Base-by-base conservation (phyloP, 257 asterid genomes). In the Thymus quinquecostatus region DNA sequence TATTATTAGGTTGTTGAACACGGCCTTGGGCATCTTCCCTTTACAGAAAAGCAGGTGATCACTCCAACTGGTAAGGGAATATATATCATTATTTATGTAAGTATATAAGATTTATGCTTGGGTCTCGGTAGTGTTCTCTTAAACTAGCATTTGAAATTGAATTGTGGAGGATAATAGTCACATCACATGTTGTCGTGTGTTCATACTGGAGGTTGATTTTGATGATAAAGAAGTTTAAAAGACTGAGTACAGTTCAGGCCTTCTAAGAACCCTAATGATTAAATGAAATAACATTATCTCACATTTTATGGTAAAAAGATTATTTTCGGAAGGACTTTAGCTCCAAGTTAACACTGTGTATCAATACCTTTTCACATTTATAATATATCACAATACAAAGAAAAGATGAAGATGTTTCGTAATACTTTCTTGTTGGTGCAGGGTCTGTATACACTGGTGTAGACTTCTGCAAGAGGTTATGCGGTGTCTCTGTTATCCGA, bases 1-100 rank as follows among this genome's bases (percentile, higher is more conserved):
- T 59, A 57, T 57, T 81, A 57, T 57, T 81, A 95, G 99, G 99
- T 95, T 74, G 99, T 95, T 69, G 99, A 95, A 82, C 99, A 95
- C 81, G 99, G 99, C 69, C 85, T 95, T 69, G 99, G 99, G 61
- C 99, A 95, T 87, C 92, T 95, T 33, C 99, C 99, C 33, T 95
- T 95, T 78, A 95, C 96, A 29, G 99, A 95, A 84, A 95, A 84
- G 88, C 99, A 87, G 85, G 98, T 95, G 86, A 79, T 75, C 71
- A 92, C 99, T 61, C 98, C 99, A 57, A 95, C 99, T 76, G 97
- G 99, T 95, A 77, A 84, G 96, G 61, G 56, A 60, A 78, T 30
- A 73, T 45, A 78, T 30, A 73, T 45, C 71, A 43, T 63, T 60
- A 71, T 40, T 61, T 70, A 71, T 65, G 60, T 6, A 38, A 38